A percentile compares a stretch with the other conserved stretches of the same genome.
phyloP scores from a whole-genome alignment of 768 basidiomycete genomes.

The Russula abietina region DNA sequence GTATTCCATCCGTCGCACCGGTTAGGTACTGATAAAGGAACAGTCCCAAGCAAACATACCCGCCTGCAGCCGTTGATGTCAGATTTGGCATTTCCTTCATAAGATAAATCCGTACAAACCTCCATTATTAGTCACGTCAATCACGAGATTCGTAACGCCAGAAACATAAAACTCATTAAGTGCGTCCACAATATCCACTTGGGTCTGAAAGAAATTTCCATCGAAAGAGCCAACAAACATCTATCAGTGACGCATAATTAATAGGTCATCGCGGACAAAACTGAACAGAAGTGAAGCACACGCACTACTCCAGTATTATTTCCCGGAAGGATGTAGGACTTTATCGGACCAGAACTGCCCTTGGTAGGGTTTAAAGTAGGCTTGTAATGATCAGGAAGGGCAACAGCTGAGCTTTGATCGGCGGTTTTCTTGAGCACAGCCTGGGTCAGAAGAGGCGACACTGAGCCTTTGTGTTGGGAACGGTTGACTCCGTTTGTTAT shows the following conservation, averaged over 20 bases:
- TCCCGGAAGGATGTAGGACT: conserved; percentile 50
- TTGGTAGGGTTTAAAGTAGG: conserved; percentile 42
- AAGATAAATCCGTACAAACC: conserved; percentile 35
- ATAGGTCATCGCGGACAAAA: not conserved
- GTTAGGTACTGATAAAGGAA: conserved; percentile 55
- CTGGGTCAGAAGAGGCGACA: conserved; percentile 32
- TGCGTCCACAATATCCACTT: conserved; percentile 43
- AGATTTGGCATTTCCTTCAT: not conserved
- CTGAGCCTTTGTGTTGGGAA: not conserved
- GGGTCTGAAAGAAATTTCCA: conserved; percentile 46
- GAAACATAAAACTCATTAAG: conserved; percentile 41
- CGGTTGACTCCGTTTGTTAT: conserved; percentile 48
- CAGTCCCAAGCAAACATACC: conserved; percentile 55
- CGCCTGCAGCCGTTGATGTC: conserved; percentile 32
- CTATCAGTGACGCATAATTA: conserved; percentile 29
- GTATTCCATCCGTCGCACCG: conserved; percentile 44
- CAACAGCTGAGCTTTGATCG: conserved; percentile 34
- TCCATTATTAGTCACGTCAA: conserved; percentile 59
- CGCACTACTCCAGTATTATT: conserved; percentile 55
- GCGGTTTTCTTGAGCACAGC: not conserved
- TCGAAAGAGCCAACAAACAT: conserved; percentile 59
- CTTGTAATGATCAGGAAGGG: conserved; percentile 42
- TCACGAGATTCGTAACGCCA: conserved; percentile 45
- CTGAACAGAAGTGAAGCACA: not conserved
- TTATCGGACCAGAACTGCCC: conserved; percentile 48